Conservation (phyloP, 306 rosid genomes). For the Quercus wislizeni region DNA sequence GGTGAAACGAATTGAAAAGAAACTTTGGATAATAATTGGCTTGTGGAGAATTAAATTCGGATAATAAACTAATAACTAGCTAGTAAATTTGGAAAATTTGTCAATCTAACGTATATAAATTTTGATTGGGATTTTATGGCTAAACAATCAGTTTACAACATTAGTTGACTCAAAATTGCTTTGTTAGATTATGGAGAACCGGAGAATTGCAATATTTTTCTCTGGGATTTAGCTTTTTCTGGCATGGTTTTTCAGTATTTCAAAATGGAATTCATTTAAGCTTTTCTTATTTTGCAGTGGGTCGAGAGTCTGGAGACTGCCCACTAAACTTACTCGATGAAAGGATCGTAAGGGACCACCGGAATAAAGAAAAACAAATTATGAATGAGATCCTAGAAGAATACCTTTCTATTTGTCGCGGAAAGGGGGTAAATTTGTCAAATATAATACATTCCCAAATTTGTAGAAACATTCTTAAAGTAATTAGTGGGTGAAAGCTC, state of each 20-base stretch:
- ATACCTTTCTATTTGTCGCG: conserved; percentile 50
- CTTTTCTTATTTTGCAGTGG: conserved; percentile 40
- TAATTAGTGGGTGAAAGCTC: too few relatives aligned
- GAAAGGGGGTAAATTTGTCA: conserved; percentile 50
- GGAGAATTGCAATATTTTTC: too few relatives aligned
- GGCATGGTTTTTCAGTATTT: too few relatives aligned
- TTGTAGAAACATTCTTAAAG: too few relatives aligned
- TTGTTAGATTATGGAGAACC: neutral
- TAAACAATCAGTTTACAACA: too few relatives aligned
- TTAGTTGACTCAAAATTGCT: neutral
- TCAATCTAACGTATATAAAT: neutral
- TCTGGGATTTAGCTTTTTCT: too few relatives aligned
- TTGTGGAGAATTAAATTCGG: neutral
- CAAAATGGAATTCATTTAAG: neutral
- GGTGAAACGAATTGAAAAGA: too few relatives aligned
- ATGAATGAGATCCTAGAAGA: conserved; percentile 53
- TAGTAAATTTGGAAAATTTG: too few relatives aligned
- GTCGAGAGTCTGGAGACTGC: conserved; percentile 31
- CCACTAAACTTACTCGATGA: conserved; percentile 44
- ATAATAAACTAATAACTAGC: too few relatives aligned
- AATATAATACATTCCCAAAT: too few relatives aligned
- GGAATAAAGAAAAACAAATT: conserved; percentile 53
- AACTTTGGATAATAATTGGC: neutral
- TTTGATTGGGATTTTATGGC: neutral
- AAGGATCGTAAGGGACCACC: conserved; percentile 52